Percentiles rank a stretch among this genome's conserved stretches.
Evolutionary conservation across 106 monocot species (phyloP).

Genomic region (Platanthera guangdongensis): DNA sequence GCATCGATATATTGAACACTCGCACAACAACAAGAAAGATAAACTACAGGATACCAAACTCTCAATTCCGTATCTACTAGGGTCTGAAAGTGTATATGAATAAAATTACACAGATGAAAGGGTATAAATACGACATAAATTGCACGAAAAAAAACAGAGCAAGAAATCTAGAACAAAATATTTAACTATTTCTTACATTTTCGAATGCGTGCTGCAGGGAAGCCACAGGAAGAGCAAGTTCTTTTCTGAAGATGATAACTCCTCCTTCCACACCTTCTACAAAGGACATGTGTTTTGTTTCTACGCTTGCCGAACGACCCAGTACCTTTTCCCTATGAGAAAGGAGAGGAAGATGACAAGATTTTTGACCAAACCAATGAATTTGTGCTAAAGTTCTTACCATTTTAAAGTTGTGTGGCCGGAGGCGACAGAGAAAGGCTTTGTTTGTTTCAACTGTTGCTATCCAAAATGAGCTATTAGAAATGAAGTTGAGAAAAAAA

Average conservation of each 20-base stretch:
- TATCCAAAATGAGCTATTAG: too few relatives aligned
- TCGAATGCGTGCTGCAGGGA: conserved; percentile 23
- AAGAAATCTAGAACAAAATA: not conserved
- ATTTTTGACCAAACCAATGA: too few relatives aligned
- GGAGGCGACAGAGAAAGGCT: too few relatives aligned
- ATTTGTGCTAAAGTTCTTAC: too few relatives aligned
- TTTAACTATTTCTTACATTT: conserved; percentile 11
- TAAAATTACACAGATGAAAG: not conserved
- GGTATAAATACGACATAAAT: not conserved
- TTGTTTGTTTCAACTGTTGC: too few relatives aligned
- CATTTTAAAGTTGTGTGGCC: too few relatives aligned
- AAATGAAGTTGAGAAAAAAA: too few relatives aligned
- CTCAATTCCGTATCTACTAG: not conserved
- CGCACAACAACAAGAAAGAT: not conserved
- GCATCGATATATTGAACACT: not conserved
- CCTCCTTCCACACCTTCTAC: conserved; percentile 32
- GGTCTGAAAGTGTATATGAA: not conserved
- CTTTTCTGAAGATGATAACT: conserved; percentile 51
- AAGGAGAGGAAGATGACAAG: not conserved
- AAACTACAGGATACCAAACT: not conserved
- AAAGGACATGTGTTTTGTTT: conserved; percentile 38
- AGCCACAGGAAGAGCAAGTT: conserved; percentile 34
- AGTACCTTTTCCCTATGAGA: conserved; percentile 34
- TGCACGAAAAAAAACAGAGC: not conserved
- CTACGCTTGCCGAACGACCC: conserved; percentile 40